phyloP scores from a whole-genome alignment of 2,329 filamentous ascomycete species.

The Thielaviopsis populi region DNA sequence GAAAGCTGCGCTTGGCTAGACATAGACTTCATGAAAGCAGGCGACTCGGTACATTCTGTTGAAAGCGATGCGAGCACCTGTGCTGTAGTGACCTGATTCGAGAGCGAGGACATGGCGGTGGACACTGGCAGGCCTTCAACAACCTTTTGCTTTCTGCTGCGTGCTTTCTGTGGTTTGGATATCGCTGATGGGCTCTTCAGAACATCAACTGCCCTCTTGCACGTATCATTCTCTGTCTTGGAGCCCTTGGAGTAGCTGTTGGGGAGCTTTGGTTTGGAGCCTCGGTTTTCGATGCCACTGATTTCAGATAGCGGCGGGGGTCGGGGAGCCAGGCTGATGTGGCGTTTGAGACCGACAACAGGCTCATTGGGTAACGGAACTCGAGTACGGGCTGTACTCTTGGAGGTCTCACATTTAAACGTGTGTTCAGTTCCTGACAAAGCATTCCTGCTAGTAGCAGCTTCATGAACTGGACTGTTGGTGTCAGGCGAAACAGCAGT shows the following conservation, averaged over 20 bases:
- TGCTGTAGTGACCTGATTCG: not conserved
- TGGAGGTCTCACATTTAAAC: not conserved
- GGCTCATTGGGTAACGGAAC: not conserved
- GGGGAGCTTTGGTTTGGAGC: not conserved
- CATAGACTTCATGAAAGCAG: not conserved
- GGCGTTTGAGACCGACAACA: not conserved
- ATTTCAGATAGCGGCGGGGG: not conserved
- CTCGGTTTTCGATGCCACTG: conserved; percentile 2
- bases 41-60: not conserved
- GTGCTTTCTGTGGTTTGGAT: not conserved
- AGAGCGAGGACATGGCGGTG: not conserved
- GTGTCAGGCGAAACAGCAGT: not conserved
- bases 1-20: not conserved
- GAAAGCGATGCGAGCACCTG: not conserved
- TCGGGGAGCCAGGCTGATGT: not conserved
- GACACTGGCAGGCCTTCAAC: not conserved
- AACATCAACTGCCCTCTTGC: not conserved
- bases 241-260: not conserved
- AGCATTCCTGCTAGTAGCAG: not conserved
- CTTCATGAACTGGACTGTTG: not conserved
- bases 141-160: not conserved
- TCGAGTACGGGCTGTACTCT: not conserved
- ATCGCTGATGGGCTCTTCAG: not conserved
- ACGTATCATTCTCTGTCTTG: not conserved
- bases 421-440: not conserved